Evolutionary conservation across 257 asterid species (phyloP), one percentile per base, ranked within the genome.

Genomic region (Solanum arcanum): DNA sequence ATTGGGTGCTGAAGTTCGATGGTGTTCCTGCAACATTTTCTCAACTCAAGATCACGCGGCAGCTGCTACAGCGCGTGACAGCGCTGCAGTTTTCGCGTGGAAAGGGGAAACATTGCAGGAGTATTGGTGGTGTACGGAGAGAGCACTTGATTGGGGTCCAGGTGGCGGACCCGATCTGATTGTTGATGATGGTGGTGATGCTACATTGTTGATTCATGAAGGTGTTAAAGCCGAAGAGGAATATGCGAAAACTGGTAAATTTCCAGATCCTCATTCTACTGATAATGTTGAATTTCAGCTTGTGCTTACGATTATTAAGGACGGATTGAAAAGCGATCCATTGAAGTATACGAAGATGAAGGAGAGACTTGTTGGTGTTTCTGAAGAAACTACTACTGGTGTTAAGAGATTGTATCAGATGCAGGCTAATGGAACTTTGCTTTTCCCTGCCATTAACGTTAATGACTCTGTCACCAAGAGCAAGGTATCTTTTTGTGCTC

Each of bases 71-170:
- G 98, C 98, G 3, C 95, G 98, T 47, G 98, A 95, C 90, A 94
- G 98, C 88, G 97, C 98, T 31, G 93, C 97, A 52, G 98, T 95
- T 6, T 95, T 95, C 88, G 98, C 98, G 76, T 95, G 98, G 98
- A 95, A 95, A 83, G 98, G 98, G 0, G 96, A 93, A 85, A 74
- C 78, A 9, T 33, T 76, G 60, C 98, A 94, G 90, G 99, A 96
- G 86, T 96, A 96, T 90, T 96, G 99, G 99, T 96, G 99, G 99
- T 96, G 99, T 88, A 96, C 99, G 0, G 98, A 96, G 89, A 86
- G 99, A 35, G 93, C 98, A 23, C 94, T 95, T 14, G 99, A 96
- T 21, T 96, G 98, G 98, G 98, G 98, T 3, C 92, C 95, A 39
- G 95, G 64, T 69, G 99, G 99, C 18, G 98, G 98, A 0, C 99